Evolutionary conservation across 345 rosid genomes (phyloP).

Genomic region (Populus ilicifolia): DNA sequence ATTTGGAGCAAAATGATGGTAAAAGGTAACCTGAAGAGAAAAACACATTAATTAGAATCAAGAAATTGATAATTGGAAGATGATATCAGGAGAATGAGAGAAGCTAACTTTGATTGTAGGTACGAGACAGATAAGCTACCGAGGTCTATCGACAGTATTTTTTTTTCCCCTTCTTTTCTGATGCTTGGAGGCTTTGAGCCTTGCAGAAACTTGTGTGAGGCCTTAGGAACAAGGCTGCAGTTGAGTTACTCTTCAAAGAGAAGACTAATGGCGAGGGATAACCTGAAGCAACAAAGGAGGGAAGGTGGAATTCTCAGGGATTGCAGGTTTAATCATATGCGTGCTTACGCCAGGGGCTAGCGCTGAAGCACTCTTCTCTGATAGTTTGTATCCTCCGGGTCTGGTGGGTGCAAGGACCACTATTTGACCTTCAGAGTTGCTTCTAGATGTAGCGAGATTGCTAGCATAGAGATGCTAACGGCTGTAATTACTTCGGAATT

Average conservation of each 20-base stretch:
- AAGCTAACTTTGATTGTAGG: background rate
- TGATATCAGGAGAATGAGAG: background rate
- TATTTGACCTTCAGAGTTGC: background rate
- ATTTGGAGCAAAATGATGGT: background rate
- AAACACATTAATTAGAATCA: background rate
- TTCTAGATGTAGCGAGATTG: background rate
- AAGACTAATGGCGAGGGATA: background rate
- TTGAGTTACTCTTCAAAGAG: background rate
- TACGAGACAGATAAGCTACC: background rate
- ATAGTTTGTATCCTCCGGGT: background rate
- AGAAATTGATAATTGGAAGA: background rate
- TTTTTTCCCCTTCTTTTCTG: background rate
- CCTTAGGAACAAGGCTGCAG: background rate
- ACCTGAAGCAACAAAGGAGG: background rate
- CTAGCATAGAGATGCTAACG: background rate
- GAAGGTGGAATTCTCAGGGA: background rate
- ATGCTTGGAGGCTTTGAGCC: background rate
- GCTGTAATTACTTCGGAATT: background rate
- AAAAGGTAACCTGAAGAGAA: no score
- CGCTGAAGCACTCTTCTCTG: background rate
- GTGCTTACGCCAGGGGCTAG: background rate
- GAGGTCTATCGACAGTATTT: background rate
- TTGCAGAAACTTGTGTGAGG: background rate
- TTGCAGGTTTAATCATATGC: background rate
- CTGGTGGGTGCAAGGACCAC: background rate